Evolutionary conservation across 148 eudicot genomes (phyloP), one percentile per base, ranked within the genome.

Genomic region (Cornus controversa): DNA sequence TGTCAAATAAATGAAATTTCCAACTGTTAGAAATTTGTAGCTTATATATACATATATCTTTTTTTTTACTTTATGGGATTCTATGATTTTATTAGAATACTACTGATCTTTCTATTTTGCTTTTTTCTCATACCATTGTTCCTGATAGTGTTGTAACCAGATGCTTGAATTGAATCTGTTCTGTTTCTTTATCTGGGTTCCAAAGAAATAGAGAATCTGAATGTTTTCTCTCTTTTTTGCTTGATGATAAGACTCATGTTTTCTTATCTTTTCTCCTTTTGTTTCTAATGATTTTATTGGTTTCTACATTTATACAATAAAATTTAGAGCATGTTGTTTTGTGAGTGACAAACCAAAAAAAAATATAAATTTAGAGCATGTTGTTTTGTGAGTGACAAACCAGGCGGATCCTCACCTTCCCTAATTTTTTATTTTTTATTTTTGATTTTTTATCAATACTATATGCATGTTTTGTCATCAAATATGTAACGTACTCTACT

Each of bases 141-240:
- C 65, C 26, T 66, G 74, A 54, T 78, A 29, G 27, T 71, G 42
- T 50, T 28, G 15, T 74, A n/a, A 20, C 0, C 23, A 29, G 57
- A 67, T 60, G 40, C 42, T 78, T 20, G 47, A 71, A 72, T 45
- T 69, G 37, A 8, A 27, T 80, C 27, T 79, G 54, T 72, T 50
- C 18, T 16, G 18, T 71, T 68, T 37, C 6, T 28, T 70, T 77
- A 42, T 71, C 36, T 72, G 67, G 31, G 67, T 47, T 40, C 63
- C 67, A 60, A 71, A 78, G 80, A 71, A 72, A 75, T 80, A 80
- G 70, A 29, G 85, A 79, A 86, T 83, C 85, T 69, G 76, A 74
- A 76, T 83, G 81, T 45, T 66, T 27, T 81, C 31, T 20, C 29
- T 37, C 7, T 24, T 34, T 66, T 73, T 76, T 76, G 72, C 20